Evolutionary conservation across 2,329 filamentous ascomycete genomes (phyloP), one percentile per base, ranked within the genome.

Genomic region (Aspergillus sp.): DNA sequence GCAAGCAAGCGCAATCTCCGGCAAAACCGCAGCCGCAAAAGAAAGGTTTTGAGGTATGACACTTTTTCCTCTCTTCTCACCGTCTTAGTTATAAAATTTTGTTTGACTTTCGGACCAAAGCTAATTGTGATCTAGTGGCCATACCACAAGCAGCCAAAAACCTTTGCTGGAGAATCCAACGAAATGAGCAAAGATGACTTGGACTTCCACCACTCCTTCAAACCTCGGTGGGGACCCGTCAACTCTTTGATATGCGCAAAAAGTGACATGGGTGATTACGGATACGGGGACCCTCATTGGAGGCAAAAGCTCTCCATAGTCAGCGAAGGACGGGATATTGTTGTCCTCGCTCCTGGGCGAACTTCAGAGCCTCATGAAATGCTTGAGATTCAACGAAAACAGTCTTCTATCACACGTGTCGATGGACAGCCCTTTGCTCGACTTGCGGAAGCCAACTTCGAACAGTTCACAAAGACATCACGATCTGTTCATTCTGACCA

Each of bases 41-140:
- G 67, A 80, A 80, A 77, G 89, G 90, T 71, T 90, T 93, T 76
- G 88, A 98, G 93, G 95, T 98, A 86, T 89, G 93, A 93, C 76
- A 62, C 68, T 70, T 60, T 69, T 75, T 69, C 72, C 70, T 68
- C 64, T 69, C 70, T 15, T 30, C 26, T 11, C 26, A 53, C 22
- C 9, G 24, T 39, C 20, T 24, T 12, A 13, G 12, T 44, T 13
- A n/a, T 6, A 4, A 24, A 22, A 38, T 24, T 30, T 30, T 11
- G 20, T 5, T 38, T 11, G 11, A n/a, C 7, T 13, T n/a, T 36
- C n/a, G 34, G 15, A 11, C 24, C 15, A 17, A 38, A 22, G 22
- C 43, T 54, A 53, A 47, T 30, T 26, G n/a, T 18, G 12, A 41
- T 62, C 67, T 71, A 96, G 91, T 96, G 89, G 85, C 91, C 91